Conservation (phyloP, 805 yeast species). For the Metschnikowia matae region DNA sequence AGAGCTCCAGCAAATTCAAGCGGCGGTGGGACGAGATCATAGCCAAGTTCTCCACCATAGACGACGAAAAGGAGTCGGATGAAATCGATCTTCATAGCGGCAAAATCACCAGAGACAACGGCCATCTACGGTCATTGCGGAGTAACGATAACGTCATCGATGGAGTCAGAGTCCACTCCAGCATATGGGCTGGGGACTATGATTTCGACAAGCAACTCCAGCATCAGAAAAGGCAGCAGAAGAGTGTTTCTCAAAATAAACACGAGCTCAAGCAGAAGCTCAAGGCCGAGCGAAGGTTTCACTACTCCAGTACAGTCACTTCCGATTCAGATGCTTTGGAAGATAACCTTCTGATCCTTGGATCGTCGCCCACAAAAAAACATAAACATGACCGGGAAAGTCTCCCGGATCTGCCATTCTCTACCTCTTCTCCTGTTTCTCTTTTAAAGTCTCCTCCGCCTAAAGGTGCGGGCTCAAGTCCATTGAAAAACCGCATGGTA, state of each 20-base stretch:
- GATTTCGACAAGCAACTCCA: constrained; percentile 23
- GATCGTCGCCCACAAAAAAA: constrained; percentile 31
- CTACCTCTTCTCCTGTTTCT: background rate
- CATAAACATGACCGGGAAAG: background rate
- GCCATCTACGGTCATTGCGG: constrained; percentile 55
- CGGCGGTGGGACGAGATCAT: constrained; percentile 51
- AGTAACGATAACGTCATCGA: constrained; percentile 4
- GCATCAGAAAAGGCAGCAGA: constrained; percentile 7
- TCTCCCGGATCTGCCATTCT: background rate
- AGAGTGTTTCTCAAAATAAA: constrained; percentile 17
- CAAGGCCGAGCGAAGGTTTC: constrained; percentile 13
- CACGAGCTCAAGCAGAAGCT: constrained; percentile 10
- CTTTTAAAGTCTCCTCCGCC: background rate
- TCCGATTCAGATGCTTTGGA: constrained; percentile 9
- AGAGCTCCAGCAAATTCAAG: constrained; percentile 20
- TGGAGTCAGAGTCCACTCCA: constrained; percentile 16
- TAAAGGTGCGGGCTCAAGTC: background rate
- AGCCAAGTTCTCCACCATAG: constrained; percentile 45
- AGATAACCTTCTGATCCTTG: constrained; percentile 24
- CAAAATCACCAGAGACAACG: constrained; percentile 57
- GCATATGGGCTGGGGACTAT: constrained; percentile 39
- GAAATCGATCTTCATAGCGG: constrained; percentile 65
- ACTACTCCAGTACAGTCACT: constrained; percentile 9
- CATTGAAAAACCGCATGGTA: background rate
- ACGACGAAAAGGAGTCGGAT: constrained; percentile 54